A percentile compares a stretch with the other conserved stretches of the same genome.
These are phyloP conservation scores for Graphilbum sp. DNA, from an alignment of 2,329 filamentous ascomycete genomes.

Conservation along the genomic window DNA sequence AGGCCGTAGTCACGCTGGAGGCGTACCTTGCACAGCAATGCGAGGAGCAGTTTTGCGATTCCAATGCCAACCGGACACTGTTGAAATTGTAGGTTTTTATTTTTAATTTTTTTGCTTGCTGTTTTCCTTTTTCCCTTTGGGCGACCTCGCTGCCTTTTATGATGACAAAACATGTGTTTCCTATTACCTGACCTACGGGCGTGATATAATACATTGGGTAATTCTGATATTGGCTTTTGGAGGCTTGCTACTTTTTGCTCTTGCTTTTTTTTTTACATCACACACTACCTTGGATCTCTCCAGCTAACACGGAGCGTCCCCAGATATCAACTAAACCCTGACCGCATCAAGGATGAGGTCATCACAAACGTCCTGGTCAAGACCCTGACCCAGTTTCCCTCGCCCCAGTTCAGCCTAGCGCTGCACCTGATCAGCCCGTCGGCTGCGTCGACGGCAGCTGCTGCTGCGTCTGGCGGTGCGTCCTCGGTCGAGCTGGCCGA, in stretches of 20 bases:
- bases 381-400: conserved; percentile 91
- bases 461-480: conserved; percentile 18
- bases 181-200: conserved; percentile 79
- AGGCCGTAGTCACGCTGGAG: conserved; percentile 86
- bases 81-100: conserved; percentile 74
- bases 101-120: background rate
- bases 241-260: background rate
- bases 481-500: conserved; percentile 57
- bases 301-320: background rate
- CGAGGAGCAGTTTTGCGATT: conserved; percentile 85
- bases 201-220: conserved; percentile 57
- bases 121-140: background rate
- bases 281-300: background rate
- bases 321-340: conserved; percentile 99
- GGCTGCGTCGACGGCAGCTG: conserved; percentile 46
- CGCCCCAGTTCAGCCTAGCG: conserved; percentile 83
- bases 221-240: conserved; percentile 42
- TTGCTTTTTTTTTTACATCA: background rate
- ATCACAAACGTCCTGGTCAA: conserved; percentile 99
- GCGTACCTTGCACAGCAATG: conserved; percentile 90
- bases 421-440: conserved; percentile 86
- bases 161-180: conserved; percentile 92
- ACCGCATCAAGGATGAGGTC: conserved; percentile 90
- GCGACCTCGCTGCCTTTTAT: conserved; percentile 19
- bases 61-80: conserved; percentile 89